Evolutionary conservation across 306 rosid genomes (phyloP).

Genomic region (Dalbergia cultrata): DNA sequence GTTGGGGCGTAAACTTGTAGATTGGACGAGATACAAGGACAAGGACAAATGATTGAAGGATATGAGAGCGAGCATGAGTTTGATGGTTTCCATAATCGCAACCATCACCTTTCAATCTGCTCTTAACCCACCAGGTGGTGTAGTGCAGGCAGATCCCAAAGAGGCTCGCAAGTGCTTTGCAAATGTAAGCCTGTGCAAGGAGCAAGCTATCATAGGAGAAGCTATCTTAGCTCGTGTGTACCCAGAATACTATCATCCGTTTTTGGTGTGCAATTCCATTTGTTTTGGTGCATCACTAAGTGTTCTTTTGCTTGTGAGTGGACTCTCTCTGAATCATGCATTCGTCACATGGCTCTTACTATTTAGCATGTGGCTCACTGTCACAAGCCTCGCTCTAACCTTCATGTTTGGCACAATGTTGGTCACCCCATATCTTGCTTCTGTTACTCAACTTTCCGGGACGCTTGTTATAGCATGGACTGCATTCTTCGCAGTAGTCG

Average conservation of each 20-base stretch:
- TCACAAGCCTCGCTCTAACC: too few species aligned
- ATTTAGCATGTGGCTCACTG: too few species aligned
- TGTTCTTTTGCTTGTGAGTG: conserved; percentile 35
- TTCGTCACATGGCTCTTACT: too few species aligned
- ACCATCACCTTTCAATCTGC: conserved; percentile 27
- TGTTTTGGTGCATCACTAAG: conserved; percentile 8
- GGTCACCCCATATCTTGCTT: fast-evolving
- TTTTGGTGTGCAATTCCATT: conserved; percentile 5
- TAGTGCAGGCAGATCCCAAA: background rate
- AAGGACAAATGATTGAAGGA: conserved; percentile 2
- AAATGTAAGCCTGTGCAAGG: too few species aligned
- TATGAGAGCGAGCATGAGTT: conserved; percentile 13
- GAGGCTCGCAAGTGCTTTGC: too few species aligned
- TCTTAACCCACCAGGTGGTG: conserved; percentile 23
- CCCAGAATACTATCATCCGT: fast-evolving
- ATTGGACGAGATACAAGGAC: background rate
- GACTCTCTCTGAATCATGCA: too few species aligned
- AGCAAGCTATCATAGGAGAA: too few species aligned
- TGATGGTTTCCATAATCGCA: conserved; percentile 15
- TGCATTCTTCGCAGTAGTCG: background rate
- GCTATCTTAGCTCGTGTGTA: background rate
- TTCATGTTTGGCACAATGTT: too few species aligned
- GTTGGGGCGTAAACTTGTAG: background rate
- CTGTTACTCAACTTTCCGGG: too few species aligned
- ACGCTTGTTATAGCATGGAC: background rate